phyloP scores from a whole-genome alignment of 2,329 filamentous ascomycete genomes.

The Apiospora saccharicola region DNA sequence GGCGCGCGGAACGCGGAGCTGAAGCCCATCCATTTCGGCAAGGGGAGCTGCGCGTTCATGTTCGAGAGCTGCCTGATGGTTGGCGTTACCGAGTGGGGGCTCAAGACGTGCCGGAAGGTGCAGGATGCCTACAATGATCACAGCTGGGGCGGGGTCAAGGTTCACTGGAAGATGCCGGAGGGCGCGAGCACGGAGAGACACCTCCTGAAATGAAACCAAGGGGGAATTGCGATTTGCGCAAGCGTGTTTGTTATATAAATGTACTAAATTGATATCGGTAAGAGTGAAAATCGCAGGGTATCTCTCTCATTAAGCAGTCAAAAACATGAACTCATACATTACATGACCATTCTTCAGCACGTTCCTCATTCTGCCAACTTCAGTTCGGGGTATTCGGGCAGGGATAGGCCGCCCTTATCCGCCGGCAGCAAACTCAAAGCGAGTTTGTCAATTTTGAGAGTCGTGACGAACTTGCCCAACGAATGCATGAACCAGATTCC shows the following conservation, averaged over 20 bases:
- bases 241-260: background rate
- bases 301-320: background rate
- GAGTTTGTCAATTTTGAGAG: constrained; percentile 34
- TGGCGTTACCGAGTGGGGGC: constrained; percentile 75
- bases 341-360: background rate
- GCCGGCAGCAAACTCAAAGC: constrained; percentile 32
- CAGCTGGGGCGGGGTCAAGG: constrained; percentile 76
- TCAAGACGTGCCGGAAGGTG: constrained; percentile 64
- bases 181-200: constrained; percentile 38
- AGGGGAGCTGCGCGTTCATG: constrained; percentile 72
- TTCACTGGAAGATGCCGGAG: constrained; percentile 63
- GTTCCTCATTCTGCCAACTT: constrained; percentile 27
- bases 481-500: constrained; percentile 39
- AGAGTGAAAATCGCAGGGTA: background rate
- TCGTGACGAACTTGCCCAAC: constrained; percentile 36
- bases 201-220: constrained; percentile 42
- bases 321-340: background rate
- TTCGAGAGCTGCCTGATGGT: constrained; percentile 75
- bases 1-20: constrained; percentile 70
- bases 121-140: constrained; percentile 78
- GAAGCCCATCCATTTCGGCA: constrained; percentile 64
- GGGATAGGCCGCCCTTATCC: constrained; percentile 32
- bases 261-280: background rate
- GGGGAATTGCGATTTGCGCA: too few relatives aligned
- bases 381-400: constrained; percentile 40